Evolutionary conservation across 2,329 filamentous ascomycete species (phyloP).

Genomic region (Volutella citrinella): DNA sequence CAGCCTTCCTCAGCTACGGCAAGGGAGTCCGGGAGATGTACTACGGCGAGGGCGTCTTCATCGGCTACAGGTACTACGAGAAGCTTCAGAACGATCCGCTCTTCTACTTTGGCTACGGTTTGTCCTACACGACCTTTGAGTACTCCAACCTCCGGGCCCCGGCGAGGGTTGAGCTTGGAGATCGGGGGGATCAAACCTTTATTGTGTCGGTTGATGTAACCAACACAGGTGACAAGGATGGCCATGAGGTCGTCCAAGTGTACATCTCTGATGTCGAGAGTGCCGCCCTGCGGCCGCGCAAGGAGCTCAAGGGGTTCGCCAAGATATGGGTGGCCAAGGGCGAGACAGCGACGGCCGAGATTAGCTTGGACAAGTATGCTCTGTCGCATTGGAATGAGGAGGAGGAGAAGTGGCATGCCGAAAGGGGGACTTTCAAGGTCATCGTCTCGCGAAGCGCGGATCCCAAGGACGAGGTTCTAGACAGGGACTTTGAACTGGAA

Average conservation of each 20-base stretch:
- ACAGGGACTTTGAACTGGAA: neutral
- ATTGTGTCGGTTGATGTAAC: constrained; percentile 4
- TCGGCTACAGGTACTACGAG: constrained; percentile 71
- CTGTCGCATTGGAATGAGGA: constrained; percentile 5
- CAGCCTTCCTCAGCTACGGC: constrained; percentile 67
- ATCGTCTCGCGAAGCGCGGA: neutral
- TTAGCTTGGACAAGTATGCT: constrained; percentile 5
- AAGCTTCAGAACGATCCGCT: constrained; percentile 54
- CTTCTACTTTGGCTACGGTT: constrained; percentile 69
- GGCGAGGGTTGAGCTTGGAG: neutral
- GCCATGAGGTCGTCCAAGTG: constrained; percentile 8
- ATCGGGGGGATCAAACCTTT: too few relatives aligned
- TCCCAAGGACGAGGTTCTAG: neutral
- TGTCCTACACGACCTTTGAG: too few relatives aligned
- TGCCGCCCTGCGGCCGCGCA: constrained; percentile 2
- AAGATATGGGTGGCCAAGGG: constrained; percentile 4
- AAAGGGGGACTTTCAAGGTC: neutral
- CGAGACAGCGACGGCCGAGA: neutral
- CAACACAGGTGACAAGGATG: constrained; percentile 3
- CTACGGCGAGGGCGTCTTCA: constrained; percentile 68
- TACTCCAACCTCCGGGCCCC: constrained; percentile 33
- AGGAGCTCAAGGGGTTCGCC: constrained; percentile 10
- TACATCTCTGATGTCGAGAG: constrained; percentile 7
- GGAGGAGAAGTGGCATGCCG: constrained; percentile 4
- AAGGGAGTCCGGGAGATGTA: constrained; percentile 62